These are phyloP conservation scores for Dittrichia graveolens DNA, from an alignment of 129 eudicot genomes.

Conservation along the genomic window DNA sequence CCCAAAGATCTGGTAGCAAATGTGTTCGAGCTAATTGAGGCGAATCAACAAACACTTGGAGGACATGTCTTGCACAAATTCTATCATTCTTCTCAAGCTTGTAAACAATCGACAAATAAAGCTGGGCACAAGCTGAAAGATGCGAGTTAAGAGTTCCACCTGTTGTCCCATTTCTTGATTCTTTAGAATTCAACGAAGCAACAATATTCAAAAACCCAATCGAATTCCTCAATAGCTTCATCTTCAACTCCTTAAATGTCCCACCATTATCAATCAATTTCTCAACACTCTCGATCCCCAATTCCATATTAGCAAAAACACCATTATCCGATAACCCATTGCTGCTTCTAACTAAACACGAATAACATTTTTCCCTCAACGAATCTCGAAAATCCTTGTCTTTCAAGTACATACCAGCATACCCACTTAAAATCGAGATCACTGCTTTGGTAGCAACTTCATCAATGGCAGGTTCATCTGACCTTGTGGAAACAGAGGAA, in stretches of 20 bases:
- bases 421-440: constrained; percentile 60
- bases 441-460: constrained; percentile 60
- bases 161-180: constrained; percentile 44
- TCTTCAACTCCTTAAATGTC: constrained; percentile 44
- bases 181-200: constrained; percentile 49
- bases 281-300: constrained; percentile 71
- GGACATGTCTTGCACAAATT: constrained; percentile 57
- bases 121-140: constrained; percentile 72
- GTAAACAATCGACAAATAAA: constrained; percentile 67
- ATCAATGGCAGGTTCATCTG: constrained; percentile 66
- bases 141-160: constrained; percentile 49
- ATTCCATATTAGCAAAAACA: constrained; percentile 47
- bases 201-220: constrained; percentile 59
- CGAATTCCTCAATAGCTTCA: constrained; percentile 44
- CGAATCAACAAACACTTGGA: constrained; percentile 69
- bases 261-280: constrained; percentile 52
- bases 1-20: constrained; percentile 81
- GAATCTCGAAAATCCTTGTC: constrained; percentile 45
- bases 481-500: constrained; percentile 37
- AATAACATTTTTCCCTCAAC: constrained; percentile 46
- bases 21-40: constrained; percentile 64
- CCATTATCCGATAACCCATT: constrained; percentile 41
- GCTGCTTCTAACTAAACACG: constrained; percentile 40
- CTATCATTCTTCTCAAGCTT: constrained; percentile 66
- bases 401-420: constrained; percentile 51